Base-by-base conservation (phyloP, 177 flowering plant genomes). In the Vitis hybrid region DNA sequence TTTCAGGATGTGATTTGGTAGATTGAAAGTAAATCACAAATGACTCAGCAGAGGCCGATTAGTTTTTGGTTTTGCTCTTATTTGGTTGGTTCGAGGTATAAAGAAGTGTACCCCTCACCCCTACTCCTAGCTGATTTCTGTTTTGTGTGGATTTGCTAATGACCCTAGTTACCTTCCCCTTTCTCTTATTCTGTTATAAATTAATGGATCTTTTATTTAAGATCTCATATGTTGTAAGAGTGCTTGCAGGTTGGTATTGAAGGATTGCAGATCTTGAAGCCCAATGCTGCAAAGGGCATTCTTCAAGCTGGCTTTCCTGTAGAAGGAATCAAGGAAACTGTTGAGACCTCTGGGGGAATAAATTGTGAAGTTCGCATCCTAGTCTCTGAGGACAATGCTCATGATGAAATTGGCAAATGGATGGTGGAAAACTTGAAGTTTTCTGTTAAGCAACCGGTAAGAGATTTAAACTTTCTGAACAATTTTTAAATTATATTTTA, bases 211-310 rank as follows among this genome's bases (percentile, higher is more conserved):
- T 16, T 13, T 48, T 61, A 52, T 61, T 18, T 12, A 32, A 58
- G 65, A 63, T 56, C 54, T 59, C 52, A 61, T 10, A 19, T 54
- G 46, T 11, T 32, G 12, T 55, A 35, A 49, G 13, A 62, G 73
- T 64, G 13, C 46, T 65, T 83, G 78, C 84, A 95, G 98, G 88
- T 93, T 72, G 83, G 89, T 68, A 85, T 93, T 24, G 93, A 90
- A 78, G 99, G 99, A 48, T 73, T 95, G 87, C 89, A 90, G 84
- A 88, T 83, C 58, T 78, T 91, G 76, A 95, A 95, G 81, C 99
- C 99, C 57, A 84, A 75, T 27, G 65, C 68, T 56, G 74, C 68
- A 54, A 84, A 80, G 52, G 69, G 56, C 60, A 71, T 58, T 65
- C 70, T 51, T 68, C 70, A 65, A 69, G 30, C 70, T 70, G 85